Evolutionary conservation across 2,329 filamentous ascomycete genomes (phyloP).

Genomic region (Diaporthe sp.): DNA sequence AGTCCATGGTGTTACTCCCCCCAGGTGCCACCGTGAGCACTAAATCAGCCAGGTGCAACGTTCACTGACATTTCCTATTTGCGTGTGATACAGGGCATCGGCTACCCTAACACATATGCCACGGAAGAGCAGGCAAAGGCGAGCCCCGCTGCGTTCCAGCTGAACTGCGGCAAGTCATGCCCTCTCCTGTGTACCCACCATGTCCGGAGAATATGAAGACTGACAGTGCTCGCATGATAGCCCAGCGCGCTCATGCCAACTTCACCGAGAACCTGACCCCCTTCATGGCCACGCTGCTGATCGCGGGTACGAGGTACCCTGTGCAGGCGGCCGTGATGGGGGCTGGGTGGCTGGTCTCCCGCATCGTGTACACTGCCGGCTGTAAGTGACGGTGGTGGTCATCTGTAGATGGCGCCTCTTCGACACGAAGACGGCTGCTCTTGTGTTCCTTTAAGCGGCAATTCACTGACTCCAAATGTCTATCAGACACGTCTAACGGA

Average conservation of each 20-base stretch:
- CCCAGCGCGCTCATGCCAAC: slow-evolving; percentile 74
- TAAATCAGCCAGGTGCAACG: background rate
- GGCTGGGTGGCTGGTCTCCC: slow-evolving; percentile 64
- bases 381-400: slow-evolving; percentile 57
- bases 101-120: slow-evolving; percentile 72
- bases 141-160: slow-evolving; percentile 66
- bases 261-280: slow-evolving; percentile 73
- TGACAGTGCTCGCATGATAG: slow-evolving; percentile 48
- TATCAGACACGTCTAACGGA: slow-evolving; percentile 1
- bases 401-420: background rate
- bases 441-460: background rate
- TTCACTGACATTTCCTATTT: background rate
- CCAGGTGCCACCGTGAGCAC: background rate
- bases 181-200: background rate
- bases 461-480: background rate
- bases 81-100: slow-evolving; percentile 53
- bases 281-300: slow-evolving; percentile 65
- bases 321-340: slow-evolving; percentile 63
- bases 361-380: slow-evolving; percentile 68
- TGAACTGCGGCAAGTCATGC: slow-evolving; percentile 71
- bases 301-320: slow-evolving; percentile 71
- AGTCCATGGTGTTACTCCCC: background rate
- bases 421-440: slow-evolving; percentile 51
- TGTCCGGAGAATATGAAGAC: background rate
- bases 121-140: slow-evolving; percentile 66